Percentiles rank a stretch among this genome's conserved stretches.
phyloP scores from a whole-genome alignment of 2,329 filamentous ascomycete genomes.

The Corynespora cassiicola region DNA sequence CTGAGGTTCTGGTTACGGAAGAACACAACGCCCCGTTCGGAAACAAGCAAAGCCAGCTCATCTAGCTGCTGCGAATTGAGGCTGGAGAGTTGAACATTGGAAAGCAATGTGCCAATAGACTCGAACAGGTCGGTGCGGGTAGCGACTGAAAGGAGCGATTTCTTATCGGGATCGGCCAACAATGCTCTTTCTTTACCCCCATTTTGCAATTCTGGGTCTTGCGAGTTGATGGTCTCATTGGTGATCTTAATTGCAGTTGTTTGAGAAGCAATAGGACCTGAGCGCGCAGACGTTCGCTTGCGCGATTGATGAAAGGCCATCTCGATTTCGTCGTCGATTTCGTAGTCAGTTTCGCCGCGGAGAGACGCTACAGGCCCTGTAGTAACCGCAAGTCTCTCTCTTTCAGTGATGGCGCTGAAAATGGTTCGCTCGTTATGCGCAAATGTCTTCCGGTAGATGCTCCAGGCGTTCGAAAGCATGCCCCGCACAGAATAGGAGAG shows the following conservation, averaged over 20 bases:
- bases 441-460: slow-evolving; percentile 4
- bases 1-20: slow-evolving; percentile 52
- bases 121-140: slow-evolving; percentile 11
- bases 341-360: not conserved
- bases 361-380: too few relatives aligned
- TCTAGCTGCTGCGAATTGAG: slow-evolving; percentile 51
- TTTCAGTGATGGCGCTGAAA: not conserved
- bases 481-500: slow-evolving; percentile 1
- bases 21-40: slow-evolving; percentile 47
- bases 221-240: too few relatives aligned
- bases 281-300: slow-evolving; percentile 6
- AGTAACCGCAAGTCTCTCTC: not conserved
- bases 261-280: too few relatives aligned
- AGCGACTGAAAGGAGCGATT: slow-evolving; percentile 21
- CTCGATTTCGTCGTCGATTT: not conserved
- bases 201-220: too few relatives aligned
- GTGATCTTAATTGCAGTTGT: too few relatives aligned
- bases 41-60: slow-evolving; percentile 46
- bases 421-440: not conserved
- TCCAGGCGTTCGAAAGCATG: slow-evolving; percentile 6
- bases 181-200: slow-evolving; percentile 38
- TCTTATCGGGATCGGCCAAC: slow-evolving; percentile 53
- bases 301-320: slow-evolving; percentile 10
- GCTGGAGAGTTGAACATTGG: slow-evolving; percentile 48
- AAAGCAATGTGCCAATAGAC: slow-evolving; percentile 28